Conservation (phyloP, 2,329 filamentous ascomycete genomes). For the Colletotrichum melonis region DNA sequence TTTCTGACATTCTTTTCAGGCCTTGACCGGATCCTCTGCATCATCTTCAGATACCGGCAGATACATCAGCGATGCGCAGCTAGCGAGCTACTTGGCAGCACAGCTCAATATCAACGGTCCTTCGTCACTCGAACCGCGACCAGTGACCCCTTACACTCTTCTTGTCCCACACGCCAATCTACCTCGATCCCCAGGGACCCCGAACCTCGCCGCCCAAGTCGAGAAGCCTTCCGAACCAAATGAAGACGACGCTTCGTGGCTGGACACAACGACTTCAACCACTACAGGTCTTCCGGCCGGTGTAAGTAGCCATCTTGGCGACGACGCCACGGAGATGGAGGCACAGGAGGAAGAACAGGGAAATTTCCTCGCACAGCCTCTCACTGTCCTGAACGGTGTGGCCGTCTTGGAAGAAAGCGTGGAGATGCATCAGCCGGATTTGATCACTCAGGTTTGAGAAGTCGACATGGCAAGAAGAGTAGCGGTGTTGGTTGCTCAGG, state of each 20-base stretch:
- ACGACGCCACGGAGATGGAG: constrained; percentile 41
- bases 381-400: constrained; percentile 63
- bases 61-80: not conserved
- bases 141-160: not conserved
- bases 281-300: not conserved
- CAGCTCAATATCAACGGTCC: not conserved
- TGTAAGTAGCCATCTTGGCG: not conserved
- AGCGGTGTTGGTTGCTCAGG: not conserved
- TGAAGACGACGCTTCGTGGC: constrained; percentile 9
- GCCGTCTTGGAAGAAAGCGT: constrained; percentile 68
- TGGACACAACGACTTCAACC: constrained; percentile 6
- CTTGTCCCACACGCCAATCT: not conserved
- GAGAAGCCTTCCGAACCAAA: not conserved
- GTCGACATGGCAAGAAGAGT: not conserved
- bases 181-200: constrained; percentile 29
- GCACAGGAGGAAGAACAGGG: constrained; percentile 45
- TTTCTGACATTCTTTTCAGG: not conserved
- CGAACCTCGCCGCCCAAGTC: constrained; percentile 1
- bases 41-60: not conserved
- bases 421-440: constrained; percentile 56
- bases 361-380: constrained; percentile 50
- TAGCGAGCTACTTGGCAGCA: not conserved
- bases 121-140: not conserved
- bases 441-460: constrained; percentile 48
- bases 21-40: not conserved